These are phyloP conservation scores for Metahyphopichia silvanorum DNA, from an alignment of 805 yeast genomes.

Conservation along the genomic window DNA sequence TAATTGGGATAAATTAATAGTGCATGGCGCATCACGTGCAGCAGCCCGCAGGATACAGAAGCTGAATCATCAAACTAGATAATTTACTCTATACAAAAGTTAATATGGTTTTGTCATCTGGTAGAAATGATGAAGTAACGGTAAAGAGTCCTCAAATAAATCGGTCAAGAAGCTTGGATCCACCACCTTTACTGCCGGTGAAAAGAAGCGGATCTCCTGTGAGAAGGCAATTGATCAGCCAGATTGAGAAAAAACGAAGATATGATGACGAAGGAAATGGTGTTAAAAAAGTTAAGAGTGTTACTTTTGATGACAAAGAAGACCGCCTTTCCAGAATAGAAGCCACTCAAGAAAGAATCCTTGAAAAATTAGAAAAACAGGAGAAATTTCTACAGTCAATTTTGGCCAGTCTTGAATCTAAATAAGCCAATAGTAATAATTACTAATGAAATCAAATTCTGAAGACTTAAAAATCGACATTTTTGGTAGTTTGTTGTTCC, in stretches of 20 bases:
- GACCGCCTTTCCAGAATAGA: constrained; percentile 17
- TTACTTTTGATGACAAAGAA: constrained; percentile 10
- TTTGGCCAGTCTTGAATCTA: too few species aligned
- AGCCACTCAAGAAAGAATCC: constrained; percentile 6
- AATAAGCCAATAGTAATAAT: too few species aligned
- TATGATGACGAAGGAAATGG: constrained; percentile 18
- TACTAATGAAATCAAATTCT: too few species aligned
- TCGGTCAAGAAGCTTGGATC: background rate
- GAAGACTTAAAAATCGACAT: constrained; percentile 35
- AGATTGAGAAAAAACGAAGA: constrained; percentile 23
- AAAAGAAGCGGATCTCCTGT: constrained; percentile 34
- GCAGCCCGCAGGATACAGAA: too few species aligned
- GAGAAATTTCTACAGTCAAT: too few species aligned
- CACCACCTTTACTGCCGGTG: constrained; percentile 12
- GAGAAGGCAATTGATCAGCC: constrained; percentile 25
- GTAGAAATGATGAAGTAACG: too few species aligned
- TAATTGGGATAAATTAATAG: constrained; percentile 18
- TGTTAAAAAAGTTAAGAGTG: constrained; percentile 3
- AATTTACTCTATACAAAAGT: too few species aligned
- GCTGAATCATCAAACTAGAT: too few species aligned
- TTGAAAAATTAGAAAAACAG: constrained; percentile 9
- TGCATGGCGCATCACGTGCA: too few species aligned
- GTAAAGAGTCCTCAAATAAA: too few species aligned
- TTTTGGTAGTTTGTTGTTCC: constrained; percentile 26
- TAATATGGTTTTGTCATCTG: too few species aligned